Percentiles rank a stretch among this genome's conserved stretches.
Conservation (phyloP, 139 green algal species). For the Chlamydomonas sp. region DNA sequence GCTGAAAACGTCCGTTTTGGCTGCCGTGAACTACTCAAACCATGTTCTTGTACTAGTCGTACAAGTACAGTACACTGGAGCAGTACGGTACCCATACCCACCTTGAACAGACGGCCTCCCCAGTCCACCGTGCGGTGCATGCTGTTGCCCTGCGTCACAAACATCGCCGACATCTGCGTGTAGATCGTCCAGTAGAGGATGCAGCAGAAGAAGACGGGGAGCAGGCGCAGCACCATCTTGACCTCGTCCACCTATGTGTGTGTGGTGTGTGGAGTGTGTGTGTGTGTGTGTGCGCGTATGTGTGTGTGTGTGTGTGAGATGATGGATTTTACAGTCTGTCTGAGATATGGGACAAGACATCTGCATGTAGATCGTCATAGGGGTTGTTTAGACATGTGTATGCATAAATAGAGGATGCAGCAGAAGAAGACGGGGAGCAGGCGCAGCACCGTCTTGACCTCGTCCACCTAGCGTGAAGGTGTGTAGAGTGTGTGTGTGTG, state of each 20-base stretch:
- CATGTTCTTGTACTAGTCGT: background rate
- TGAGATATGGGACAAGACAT: no score
- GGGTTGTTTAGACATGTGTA: no score
- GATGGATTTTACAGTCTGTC: no score
- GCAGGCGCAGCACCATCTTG: constrained; percentile 81
- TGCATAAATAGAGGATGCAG: constrained; percentile 85
- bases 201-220: constrained; percentile 83
- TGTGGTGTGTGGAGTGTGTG: background rate
- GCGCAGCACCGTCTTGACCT: constrained; percentile 86
- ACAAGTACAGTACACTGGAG: background rate
- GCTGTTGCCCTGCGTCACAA: constrained; percentile 74
- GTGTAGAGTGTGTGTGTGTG: background rate
- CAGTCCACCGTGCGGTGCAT: constrained; percentile 55
- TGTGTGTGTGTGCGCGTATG: background rate
- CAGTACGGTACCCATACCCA: no score
- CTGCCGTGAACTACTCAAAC: no score
- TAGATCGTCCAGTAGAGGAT: constrained; percentile 91
- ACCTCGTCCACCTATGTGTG: constrained; percentile 80
- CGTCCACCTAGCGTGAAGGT: constrained; percentile 58
- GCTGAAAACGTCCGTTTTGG: no score
- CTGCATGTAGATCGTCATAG: constrained; percentile 85
- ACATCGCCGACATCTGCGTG: constrained; percentile 84
- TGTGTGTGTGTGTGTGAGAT: background rate
- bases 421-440: constrained; percentile 85
- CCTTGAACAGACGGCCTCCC: background rate